A percentile compares a stretch with the other conserved stretches of the same genome.
phyloP scores from a whole-genome alignment of 2,329 filamentous ascomycete genomes.

The Dichotomopilus funicola region DNA sequence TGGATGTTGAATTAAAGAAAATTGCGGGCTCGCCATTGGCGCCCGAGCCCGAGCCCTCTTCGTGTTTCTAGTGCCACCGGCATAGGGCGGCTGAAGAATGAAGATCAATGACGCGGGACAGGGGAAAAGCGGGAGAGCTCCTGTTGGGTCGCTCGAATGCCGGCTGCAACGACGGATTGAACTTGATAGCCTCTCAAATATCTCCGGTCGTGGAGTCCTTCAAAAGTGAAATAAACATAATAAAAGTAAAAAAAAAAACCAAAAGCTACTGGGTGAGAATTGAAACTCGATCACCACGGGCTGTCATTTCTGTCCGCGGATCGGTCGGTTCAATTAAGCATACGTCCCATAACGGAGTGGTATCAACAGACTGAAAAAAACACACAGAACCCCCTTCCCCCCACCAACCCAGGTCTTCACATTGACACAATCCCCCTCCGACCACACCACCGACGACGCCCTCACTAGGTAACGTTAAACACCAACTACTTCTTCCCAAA shows the following conservation, averaged over 20 bases:
- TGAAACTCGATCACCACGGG: neutral
- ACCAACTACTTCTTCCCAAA: slow-evolving; percentile 18
- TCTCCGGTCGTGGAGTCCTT: neutral
- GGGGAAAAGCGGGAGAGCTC: neutral
- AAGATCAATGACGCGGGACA: neutral
- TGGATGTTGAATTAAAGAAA: no score
- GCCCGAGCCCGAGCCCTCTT: neutral
- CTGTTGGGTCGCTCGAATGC: neutral
- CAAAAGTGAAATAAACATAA: no score
- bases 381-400: no score
- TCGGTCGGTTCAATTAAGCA: no score
- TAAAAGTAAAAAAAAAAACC: no score
- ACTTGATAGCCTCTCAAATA: neutral
- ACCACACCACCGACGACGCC: neutral
- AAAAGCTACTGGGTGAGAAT: neutral
- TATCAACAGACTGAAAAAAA: slow-evolving; percentile 12
- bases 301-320: no score
- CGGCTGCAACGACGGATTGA: neutral
- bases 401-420: no score
- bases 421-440: neutral
- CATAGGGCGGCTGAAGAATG: neutral
- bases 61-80: neutral
- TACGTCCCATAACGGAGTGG: neutral
- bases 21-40: no score
- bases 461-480: neutral